Evolutionary conservation across 371 early-diverging fungal species (phyloP).

Genomic region (Mortierella sp.): DNA sequence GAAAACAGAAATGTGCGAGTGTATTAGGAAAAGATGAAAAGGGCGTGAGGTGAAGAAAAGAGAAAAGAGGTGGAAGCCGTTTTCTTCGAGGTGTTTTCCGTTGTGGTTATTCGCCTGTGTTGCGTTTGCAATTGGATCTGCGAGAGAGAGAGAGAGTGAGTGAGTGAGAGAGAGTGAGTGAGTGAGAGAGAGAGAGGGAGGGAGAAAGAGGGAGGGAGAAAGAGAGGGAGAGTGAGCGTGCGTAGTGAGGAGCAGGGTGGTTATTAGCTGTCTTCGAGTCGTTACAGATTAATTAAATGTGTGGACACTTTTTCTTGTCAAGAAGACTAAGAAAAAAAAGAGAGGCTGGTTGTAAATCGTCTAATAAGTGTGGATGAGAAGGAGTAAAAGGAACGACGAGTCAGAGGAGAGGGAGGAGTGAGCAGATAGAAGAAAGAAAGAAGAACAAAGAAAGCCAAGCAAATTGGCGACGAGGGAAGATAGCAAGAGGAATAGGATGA

Average conservation of each 20-base stretch:
- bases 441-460: background rate
- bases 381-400: slow-evolving; percentile 31
- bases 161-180: background rate
- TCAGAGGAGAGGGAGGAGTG: background rate
- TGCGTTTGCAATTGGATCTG: too few species aligned
- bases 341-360: slow-evolving; percentile 17
- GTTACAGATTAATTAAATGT: background rate
- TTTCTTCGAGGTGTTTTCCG: too few species aligned
- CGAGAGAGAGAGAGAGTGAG: background rate
- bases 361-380: slow-evolving; percentile 13
- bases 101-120: too few species aligned
- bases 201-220: background rate
- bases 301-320: background rate
- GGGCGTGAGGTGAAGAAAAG: too few species aligned
- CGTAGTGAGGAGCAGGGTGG: background rate
- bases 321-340: slow-evolving; percentile 22
- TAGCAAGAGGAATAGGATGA: background rate
- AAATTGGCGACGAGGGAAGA: background rate
- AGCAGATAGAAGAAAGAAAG: background rate
- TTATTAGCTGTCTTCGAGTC: slow-evolving; percentile 9
- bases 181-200: background rate
- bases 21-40: too few species aligned
- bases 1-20: too few species aligned
- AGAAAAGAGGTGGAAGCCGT: too few species aligned
- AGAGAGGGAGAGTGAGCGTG: too few species aligned